Evolutionary conservation across 129 eudicot genomes (phyloP), one percentile per base, ranked within the genome.

Genomic region (Arctium minus): DNA sequence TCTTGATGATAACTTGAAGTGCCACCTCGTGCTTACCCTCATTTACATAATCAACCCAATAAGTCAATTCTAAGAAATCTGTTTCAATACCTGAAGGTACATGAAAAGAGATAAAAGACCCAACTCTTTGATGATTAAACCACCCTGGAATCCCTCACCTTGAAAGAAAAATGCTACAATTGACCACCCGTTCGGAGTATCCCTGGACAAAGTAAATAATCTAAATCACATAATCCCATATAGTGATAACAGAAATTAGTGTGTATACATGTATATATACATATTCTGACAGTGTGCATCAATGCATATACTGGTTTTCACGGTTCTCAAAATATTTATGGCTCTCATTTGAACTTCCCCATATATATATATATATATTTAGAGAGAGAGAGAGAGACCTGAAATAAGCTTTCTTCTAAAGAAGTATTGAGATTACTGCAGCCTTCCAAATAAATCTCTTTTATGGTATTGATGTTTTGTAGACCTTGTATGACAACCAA

Each of bases 161-260:
- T 37, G 84, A 73, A 81, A 81, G 84, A 60, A 81, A 72, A 33
- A 81, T 56, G 84, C 79, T 73, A 48, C 76, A 70, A 38, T 22
- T 72, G 48, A 48, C 65, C 39, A 3, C 72, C 35, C 40, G 42
- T 81, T 60, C 64, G 1, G 84, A n/a, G 42, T 81, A 72, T 17
- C 73, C 62, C 79, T 81, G 64, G 62, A 38, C 72, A 56, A 40
- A 81, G 18, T 62, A 81, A 68, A 70, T 71, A 70, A 30, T 50
- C 18, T 31, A 32, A 50, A 18, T 48, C 48, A 13, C 70, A 15
- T 72, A 70, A 80, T n/a, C 29, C 35, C 69, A 44, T 79, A 29
- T 13, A 12, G 68, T 40, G 7, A 40, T 9, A 70, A 68, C 9
- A 68, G 31, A 70, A 29, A 69, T 0, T 10, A 10, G 2, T 5